Conservation (phyloP, 2,329 filamentous ascomycete genomes). For the Botrytis tulipae region DNA sequence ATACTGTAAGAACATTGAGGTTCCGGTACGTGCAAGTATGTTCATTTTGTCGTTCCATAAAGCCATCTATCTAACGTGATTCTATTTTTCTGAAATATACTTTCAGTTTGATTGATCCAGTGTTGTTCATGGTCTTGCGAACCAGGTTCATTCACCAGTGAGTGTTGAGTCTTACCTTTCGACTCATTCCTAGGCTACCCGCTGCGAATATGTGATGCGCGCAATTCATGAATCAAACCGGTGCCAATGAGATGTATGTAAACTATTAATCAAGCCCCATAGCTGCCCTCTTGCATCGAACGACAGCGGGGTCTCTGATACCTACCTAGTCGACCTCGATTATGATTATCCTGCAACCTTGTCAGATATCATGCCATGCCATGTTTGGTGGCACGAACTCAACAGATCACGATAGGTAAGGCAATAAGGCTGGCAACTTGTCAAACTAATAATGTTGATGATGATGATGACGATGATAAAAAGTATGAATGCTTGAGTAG, state of each 20-base stretch:
- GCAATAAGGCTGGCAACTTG: not conserved
- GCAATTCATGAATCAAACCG: not conserved
- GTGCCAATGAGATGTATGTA: not conserved
- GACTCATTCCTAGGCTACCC: not conserved
- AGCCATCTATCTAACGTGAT: not conserved
- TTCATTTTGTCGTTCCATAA: not conserved
- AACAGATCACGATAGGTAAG: slow-evolving; percentile 1
- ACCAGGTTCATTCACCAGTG: not conserved
- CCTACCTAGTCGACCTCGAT: not conserved
- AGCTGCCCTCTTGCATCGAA: not conserved
- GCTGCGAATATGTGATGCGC: slow-evolving; percentile 5
- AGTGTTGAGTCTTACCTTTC: not conserved
- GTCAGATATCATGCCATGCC: not conserved
- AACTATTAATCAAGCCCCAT: not conserved
- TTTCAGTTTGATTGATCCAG: not conserved
- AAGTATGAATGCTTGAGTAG: not conserved
- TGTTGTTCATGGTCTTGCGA: not conserved
- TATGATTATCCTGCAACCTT: slow-evolving; percentile 14
- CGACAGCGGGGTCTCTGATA: slow-evolving; percentile 7
- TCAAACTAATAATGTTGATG: not conserved
- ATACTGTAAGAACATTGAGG: not conserved
- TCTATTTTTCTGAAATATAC: not conserved
- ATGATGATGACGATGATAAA: not conserved
- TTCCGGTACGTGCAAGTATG: not conserved
- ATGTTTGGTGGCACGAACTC: slow-evolving; percentile 1